Conservation (phyloP, 2,329 filamentous ascomycete genomes). For the Elsinoe necatrix region DNA sequence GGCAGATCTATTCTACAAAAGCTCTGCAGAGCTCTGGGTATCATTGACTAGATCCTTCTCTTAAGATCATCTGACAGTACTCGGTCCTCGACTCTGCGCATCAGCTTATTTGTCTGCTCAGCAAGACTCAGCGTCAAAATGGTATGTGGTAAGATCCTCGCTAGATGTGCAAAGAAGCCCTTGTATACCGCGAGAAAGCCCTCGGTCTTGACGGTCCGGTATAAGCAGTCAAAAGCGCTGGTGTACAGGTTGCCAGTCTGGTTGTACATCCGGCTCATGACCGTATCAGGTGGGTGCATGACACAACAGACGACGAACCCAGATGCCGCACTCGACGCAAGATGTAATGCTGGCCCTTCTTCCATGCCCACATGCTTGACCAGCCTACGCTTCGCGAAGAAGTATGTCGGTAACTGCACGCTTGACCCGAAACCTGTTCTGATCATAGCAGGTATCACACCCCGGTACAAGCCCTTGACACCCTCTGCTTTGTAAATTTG, state of each 20-base stretch:
- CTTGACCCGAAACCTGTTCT: slow-evolving; percentile 91
- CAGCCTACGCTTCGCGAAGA: slow-evolving; percentile 85
- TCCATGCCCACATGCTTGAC: slow-evolving; percentile 77
- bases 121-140: slow-evolving; percentile 87
- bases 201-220: slow-evolving; percentile 84
- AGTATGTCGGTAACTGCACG: slow-evolving; percentile 95
- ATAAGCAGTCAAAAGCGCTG: slow-evolving; percentile 83
- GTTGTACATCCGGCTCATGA: slow-evolving; percentile 99
- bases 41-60: slow-evolving; percentile 20
- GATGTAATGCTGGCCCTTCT: slow-evolving; percentile 80
- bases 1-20: slow-evolving; percentile 1
- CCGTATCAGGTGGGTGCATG: slow-evolving; percentile 98
- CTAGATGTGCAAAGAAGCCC: slow-evolving; percentile 90
- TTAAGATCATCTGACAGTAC: slow-evolving; percentile 29
- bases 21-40: not conserved
- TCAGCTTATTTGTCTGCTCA: slow-evolving; percentile 92
- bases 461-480: slow-evolving; percentile 73
- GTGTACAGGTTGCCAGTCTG: slow-evolving; percentile 96
- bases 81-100: slow-evolving; percentile 66
- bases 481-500: slow-evolving; percentile 76
- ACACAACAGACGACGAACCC: slow-evolving; percentile 95
- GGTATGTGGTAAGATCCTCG: slow-evolving; percentile 89
- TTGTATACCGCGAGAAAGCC: slow-evolving; percentile 93
- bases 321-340: slow-evolving; percentile 79
- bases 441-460: slow-evolving; percentile 89